Base-by-base conservation (phyloP, 2,329 filamentous ascomycete genomes). In the Gaeumannomyces tritici region DNA sequence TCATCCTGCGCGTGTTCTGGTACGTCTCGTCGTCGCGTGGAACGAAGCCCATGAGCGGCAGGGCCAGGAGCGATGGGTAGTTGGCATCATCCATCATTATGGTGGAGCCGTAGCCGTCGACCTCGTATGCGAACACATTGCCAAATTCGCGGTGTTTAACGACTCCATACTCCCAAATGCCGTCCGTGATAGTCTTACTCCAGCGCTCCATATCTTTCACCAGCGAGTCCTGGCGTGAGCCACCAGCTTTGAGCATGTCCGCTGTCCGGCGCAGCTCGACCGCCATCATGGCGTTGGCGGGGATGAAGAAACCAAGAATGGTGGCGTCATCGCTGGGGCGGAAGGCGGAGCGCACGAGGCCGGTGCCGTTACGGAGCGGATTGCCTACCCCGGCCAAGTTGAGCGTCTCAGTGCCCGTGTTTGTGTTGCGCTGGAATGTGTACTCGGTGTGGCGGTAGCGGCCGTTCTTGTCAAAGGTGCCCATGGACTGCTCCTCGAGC, bases 201-300 rank as follows among this genome's bases (percentile, higher is more conserved):
- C 83, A 84, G 51, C 75, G 72, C 15, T 87, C 84, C 57, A 91
- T 80, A 1, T 78, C 74, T 51, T 83, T 76, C 0, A 83, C 79
- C 8, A 85, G 70, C 0, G 76, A 73, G 3, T 79, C 72, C 59
- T 89, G 83, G 1, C 83, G 35, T 83, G 1, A 61, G 8, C 64
- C 64, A 1, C 80, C 84, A 7, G 79, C 78, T 61, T 78, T 76
- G n/a, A 98, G 82, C 26, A 96, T 80, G 7, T 80, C 78, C 0
- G 91, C 86, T 0, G 90, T 87, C 55, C 90, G 87, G 66, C 87
- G 84, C 29, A 99, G 80, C 74, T 99, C 92, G 0, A 93, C 90
- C 2, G 91, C 88, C 82, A 99, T 96, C 88, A 96, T 93, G 28
- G 95, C 95, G 71, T 99, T 99, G 51, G 91, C 88, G 0, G 95